Conservation (phyloP, 2,329 filamentous ascomycete species). For the Beauveria sp. region DNA sequence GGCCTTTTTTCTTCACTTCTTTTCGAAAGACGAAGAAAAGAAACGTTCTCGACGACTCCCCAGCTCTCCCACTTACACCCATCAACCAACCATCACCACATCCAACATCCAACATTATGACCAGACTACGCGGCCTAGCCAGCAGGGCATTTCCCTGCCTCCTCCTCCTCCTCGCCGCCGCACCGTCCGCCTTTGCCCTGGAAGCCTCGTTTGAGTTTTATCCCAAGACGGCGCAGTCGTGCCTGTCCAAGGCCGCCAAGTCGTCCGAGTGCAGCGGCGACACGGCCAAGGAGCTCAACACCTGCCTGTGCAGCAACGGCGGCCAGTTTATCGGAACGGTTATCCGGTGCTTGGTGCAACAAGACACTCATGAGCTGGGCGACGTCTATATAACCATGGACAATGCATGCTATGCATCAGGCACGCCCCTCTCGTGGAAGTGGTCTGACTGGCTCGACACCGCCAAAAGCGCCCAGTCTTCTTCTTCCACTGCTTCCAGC, state of each 20-base stretch:
- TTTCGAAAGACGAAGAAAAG: too few species aligned
- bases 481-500: not conserved
- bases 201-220: conserved; percentile 37
- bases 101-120: not conserved
- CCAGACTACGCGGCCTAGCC: not conserved
- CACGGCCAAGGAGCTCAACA: conserved; percentile 30
- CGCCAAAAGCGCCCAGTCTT: not conserved
- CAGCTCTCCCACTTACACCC: too few species aligned
- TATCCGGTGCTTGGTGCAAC: conserved; percentile 32
- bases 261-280: conserved; percentile 29
- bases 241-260: conserved; percentile 30
- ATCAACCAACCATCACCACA: too few species aligned
- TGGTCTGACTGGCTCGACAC: conserved; percentile 23
- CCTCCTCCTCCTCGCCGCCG: not conserved
- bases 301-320: conserved; percentile 38
- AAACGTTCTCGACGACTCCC: too few species aligned
- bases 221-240: conserved; percentile 31
- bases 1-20: too few species aligned
- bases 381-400: conserved; percentile 33
- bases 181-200: conserved; percentile 15
- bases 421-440: conserved; percentile 26
- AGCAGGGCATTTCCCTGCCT: too few species aligned
- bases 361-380: conserved; percentile 25
- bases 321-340: conserved; percentile 36
- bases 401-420: conserved; percentile 32